These are phyloP conservation scores for Malus fusca DNA, from an alignment of 306 rosid genomes.

Conservation along the genomic window DNA sequence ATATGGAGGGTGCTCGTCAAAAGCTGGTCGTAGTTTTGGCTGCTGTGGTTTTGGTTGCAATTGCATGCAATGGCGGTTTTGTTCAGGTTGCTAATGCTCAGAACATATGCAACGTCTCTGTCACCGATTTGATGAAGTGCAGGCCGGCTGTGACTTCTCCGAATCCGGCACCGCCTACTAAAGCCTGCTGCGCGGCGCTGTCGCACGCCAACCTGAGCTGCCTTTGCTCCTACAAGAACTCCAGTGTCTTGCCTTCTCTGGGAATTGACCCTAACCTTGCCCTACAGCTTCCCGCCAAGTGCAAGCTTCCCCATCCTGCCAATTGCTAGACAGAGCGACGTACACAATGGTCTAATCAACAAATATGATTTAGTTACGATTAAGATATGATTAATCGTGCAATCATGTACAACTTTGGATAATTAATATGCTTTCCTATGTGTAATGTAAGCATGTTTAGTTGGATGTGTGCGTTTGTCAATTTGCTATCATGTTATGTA, in stretches of 20 bases:
- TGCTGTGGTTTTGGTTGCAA: conserved; percentile 1
- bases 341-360: background rate
- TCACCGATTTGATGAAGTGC: conserved; percentile 30
- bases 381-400: background rate
- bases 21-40: background rate
- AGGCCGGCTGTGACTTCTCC: conserved; percentile 44
- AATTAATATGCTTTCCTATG: background rate
- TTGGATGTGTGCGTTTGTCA: background rate
- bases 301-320: conserved; percentile 45
- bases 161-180: conserved; percentile 30
- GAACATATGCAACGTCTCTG: conserved; percentile 42
- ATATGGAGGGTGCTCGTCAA: background rate
- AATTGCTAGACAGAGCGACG: conserved; percentile 19
- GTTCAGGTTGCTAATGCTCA: conserved; percentile 17
- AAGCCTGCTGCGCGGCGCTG: conserved; percentile 32
- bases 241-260: conserved; percentile 43
- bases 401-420: background rate
- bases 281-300: conserved; percentile 42
- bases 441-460: background rate
- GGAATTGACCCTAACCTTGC: conserved; percentile 58
- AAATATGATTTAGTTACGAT: background rate
- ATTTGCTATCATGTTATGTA: background rate
- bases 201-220: conserved; percentile 38
- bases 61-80: background rate
- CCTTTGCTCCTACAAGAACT: conserved; percentile 46